Evolutionary conservation across 2,329 filamentous ascomycete species (phyloP).

Genomic region (Fonsecaea multimorphosa): DNA sequence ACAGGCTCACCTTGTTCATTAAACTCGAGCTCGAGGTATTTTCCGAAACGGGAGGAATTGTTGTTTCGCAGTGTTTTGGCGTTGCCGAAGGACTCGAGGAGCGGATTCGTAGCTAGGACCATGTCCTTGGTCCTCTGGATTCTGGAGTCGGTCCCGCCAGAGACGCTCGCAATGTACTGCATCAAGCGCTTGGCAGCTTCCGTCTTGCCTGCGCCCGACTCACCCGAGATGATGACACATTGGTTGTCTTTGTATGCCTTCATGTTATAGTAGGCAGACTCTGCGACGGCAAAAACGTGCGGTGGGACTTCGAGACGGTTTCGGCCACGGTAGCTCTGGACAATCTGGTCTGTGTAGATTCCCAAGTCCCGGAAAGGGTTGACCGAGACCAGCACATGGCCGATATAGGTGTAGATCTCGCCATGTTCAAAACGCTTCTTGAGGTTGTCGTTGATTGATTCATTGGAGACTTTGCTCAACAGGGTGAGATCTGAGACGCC

Average conservation of each 20-base stretch:
- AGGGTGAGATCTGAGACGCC: slow-evolving; percentile 97
- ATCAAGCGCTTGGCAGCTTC: slow-evolving; percentile 98
- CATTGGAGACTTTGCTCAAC: slow-evolving; percentile 98
- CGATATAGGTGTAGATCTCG: slow-evolving; percentile 99
- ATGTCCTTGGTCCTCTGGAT: slow-evolving; percentile 99
- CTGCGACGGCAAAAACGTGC: slow-evolving; percentile 96
- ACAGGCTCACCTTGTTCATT: slow-evolving; percentile 89
- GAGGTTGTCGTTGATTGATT: slow-evolving; percentile 98
- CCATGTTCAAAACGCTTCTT: slow-evolving; percentile 97
- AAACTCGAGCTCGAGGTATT: slow-evolving; percentile 97
- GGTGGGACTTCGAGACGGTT: slow-evolving; percentile 92
- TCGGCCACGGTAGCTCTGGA: slow-evolving; percentile 94
- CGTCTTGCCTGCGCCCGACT: slow-evolving; percentile 97
- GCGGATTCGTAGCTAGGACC: slow-evolving; percentile 96
- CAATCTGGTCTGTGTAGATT: slow-evolving; percentile 93
- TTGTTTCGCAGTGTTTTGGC: slow-evolving; percentile 98
- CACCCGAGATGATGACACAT: slow-evolving; percentile 98
- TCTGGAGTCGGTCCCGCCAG: slow-evolving; percentile 79
- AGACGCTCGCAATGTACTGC: slow-evolving; percentile 99
- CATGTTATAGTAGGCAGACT: slow-evolving; percentile 99
- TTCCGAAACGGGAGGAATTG: slow-evolving; percentile 97
- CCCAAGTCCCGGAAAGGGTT: slow-evolving; percentile 97
- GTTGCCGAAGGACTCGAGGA: slow-evolving; percentile 97
- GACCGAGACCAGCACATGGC: slow-evolving; percentile 98
- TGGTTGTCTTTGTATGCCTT: slow-evolving; percentile 99